Conservation (phyloP, 192 early-diverging fungal species). For the Backusella macrospora region DNA sequence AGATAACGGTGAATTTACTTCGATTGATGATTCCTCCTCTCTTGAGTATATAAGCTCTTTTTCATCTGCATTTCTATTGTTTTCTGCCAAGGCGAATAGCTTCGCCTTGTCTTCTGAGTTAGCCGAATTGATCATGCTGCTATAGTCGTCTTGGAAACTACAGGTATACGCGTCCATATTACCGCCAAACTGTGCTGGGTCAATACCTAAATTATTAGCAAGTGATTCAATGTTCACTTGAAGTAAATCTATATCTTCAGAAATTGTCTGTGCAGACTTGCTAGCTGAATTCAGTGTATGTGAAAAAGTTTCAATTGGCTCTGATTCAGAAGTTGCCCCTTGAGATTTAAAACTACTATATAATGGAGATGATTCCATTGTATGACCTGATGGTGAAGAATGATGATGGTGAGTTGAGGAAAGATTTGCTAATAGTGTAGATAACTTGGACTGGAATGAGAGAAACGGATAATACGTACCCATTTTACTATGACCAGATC, state of each 20-base stretch:
- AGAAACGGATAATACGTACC: neutral
- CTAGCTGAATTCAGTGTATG: constrained; percentile 25
- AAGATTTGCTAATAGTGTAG: neutral
- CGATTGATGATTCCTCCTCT: neutral
- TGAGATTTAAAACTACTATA: neutral
- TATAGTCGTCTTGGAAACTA: constrained; percentile 19
- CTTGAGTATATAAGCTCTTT: neutral
- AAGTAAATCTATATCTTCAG: constrained; percentile 32
- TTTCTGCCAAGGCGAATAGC: neutral
- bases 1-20: neutral
- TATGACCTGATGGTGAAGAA: neutral
- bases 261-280: constrained; percentile 31
- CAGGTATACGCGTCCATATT: constrained; percentile 18
- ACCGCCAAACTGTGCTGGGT: constrained; percentile 19
- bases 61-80: neutral
- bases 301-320: constrained; percentile 6
- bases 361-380: neutral
- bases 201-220: constrained; percentile 28
- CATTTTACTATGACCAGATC: neutral
- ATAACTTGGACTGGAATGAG: neutral
- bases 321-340: neutral
- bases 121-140: constrained; percentile 17
- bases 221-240: constrained; percentile 30
- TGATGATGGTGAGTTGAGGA: neutral
- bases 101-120: neutral